Evolutionary conservation across 106 monocot genomes (phyloP).

Genomic region (Dendrobium chrysotoxum): DNA sequence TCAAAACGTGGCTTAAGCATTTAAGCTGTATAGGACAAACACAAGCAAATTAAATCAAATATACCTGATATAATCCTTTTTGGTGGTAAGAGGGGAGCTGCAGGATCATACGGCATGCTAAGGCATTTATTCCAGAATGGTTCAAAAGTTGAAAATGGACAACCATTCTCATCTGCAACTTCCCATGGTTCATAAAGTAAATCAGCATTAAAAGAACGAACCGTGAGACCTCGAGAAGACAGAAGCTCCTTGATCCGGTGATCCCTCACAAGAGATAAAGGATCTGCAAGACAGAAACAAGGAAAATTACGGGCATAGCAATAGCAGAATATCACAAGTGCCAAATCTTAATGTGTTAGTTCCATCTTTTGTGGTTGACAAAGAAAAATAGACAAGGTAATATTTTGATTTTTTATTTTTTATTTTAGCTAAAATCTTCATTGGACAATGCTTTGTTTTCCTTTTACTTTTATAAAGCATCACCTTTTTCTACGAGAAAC

Average conservation of each 20-base stretch:
- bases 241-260: constrained; percentile 70
- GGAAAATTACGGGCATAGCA: background rate
- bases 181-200: constrained; percentile 98
- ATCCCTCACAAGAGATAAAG: constrained; percentile 83
- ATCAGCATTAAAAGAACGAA: constrained; percentile 82
- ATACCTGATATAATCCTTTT: constrained; percentile 65
- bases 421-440: background rate
- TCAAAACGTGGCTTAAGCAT: too few species aligned
- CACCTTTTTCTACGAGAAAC: background rate
- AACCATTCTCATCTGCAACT: constrained; percentile 69
- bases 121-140: constrained; percentile 92
- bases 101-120: constrained; percentile 86
- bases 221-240: constrained; percentile 48
- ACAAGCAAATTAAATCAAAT: too few species aligned
- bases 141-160: constrained; percentile 61
- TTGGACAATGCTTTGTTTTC: background rate
- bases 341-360: background rate
- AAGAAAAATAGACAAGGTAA: background rate
- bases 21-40: too few species aligned
- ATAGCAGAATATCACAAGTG: background rate
- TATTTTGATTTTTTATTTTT: background rate
- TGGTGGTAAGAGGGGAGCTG: constrained; percentile 74
- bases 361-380: background rate
- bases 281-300: constrained; percentile 43
- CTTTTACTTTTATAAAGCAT: background rate